Base-by-base conservation (phyloP, 176 grass and related monocot species). In the Musa acuminata region DNA sequence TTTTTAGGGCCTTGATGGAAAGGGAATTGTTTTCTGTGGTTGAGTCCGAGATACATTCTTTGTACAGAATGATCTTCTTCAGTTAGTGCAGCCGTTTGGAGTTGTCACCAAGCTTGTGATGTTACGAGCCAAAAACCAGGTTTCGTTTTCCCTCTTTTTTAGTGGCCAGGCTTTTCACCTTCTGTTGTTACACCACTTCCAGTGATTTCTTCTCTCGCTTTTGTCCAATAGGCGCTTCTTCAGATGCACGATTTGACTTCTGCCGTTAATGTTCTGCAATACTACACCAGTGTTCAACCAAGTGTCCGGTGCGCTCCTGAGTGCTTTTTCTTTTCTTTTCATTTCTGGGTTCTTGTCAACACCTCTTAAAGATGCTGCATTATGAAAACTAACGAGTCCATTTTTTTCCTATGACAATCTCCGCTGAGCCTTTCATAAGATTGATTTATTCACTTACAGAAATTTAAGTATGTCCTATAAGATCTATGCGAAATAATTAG, bases 121-220 rank as follows among this genome's bases (percentile, higher is more conserved):
- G 86, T 80, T 99, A 78, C 90, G 90, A 51, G 84, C 88, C 12
- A 99, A 99, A 82, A 99, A 99, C 68, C 95, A 99, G 87, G 95
- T 89, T 81, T 53, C 43, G 62, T 76, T 17, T 62, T 27, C 53
- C 54, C 23, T 21, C 63, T 71, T 16, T 59, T 55, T 62, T 67
- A 50, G 51, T 72, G 12, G 17, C 70, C 14, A 64, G 53, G 54
- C 25, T 53, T 17, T 49, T 76, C 10, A 0, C 52, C 19, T 13
- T 24, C 19, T 51, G 6, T 65, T 62, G 19, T 84, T 64, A 13
- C 60, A 63, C 24, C 85, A 58, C 49, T 16, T 8, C 60, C 43
- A 6, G n/a, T 74, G 27, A 74, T 66, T 2, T 27, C n/a, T 62
- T 75, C 35, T 43, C 21, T 26, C 66, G 55, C 58, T 80, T 58